Percentiles rank a stretch among this genome's conserved stretches.
These are phyloP conservation scores for Diaporthe vexans DNA, from an alignment of 2,329 filamentous ascomycete species.

Conservation along the genomic window DNA sequence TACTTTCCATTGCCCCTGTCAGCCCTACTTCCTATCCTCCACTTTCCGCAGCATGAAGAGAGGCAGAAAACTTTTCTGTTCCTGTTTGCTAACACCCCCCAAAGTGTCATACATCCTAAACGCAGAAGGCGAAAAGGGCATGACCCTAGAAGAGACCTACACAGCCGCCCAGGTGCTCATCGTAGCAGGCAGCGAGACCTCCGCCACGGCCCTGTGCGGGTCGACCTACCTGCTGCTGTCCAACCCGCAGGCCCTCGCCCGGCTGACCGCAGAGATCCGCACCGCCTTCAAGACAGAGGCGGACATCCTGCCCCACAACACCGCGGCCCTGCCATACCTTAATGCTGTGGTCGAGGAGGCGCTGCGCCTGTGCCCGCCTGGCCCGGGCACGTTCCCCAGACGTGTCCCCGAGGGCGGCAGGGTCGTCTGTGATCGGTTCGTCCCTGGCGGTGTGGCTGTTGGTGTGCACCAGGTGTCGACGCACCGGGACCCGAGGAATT, in stretches of 20 bases:
- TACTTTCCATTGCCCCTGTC: no score
- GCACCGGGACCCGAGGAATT: constrained; percentile 23
- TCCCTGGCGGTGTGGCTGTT: constrained; percentile 22
- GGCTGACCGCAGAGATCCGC: constrained; percentile 50
- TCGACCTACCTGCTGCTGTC: constrained; percentile 41
- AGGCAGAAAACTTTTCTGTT: no score
- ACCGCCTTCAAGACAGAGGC: constrained; percentile 48
- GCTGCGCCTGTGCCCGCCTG: constrained; percentile 54
- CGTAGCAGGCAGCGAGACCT: constrained; percentile 40
- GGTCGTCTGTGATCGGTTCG: constrained; percentile 34
- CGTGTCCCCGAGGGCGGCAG: constrained; percentile 32
- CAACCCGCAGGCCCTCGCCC: constrained; percentile 43
- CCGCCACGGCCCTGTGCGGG: constrained; percentile 37
- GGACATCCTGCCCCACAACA: constrained; percentile 51
- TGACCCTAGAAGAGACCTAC: constrained; percentile 44
- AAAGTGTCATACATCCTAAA: constrained; percentile 38
- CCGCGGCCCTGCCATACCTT: constrained; percentile 51
- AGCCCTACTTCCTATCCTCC: no score
- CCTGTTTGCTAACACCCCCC: not conserved
- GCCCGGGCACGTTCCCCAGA: constrained; percentile 38
- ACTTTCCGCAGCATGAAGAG: no score
- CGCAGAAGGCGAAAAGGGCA: constrained; percentile 31
- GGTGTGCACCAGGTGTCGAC: constrained; percentile 31
- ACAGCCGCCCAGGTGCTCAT: constrained; percentile 34
- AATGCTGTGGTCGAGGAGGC: constrained; percentile 55